Evolutionary conservation across 106 monocot genomes (phyloP).

Genomic region (Acorus gramineus): DNA sequence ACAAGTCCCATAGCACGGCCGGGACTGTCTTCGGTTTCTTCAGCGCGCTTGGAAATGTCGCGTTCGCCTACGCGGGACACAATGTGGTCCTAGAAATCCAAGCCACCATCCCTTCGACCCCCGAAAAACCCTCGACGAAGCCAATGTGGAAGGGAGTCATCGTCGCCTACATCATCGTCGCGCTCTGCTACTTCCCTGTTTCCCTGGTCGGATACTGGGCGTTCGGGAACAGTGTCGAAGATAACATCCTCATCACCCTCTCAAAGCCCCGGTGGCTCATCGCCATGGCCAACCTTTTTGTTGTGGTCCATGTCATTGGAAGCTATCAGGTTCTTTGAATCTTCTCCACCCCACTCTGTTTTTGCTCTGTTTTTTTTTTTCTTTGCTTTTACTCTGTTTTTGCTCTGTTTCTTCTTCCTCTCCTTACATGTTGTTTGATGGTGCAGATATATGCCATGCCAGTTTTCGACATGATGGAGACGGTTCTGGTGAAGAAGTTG

Average conservation of each 20-base stretch:
- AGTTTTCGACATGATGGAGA: conserved; percentile 40
- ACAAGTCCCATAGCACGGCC: conserved; percentile 7
- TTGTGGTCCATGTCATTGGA: conserved; percentile 49
- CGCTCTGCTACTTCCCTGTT: conserved; percentile 52
- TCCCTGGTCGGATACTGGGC: conserved; percentile 37
- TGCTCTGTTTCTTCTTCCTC: not conserved
- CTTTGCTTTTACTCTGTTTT: not conserved
- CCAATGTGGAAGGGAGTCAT: conserved; percentile 61
- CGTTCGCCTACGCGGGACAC: conserved; percentile 56
- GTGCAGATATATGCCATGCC: conserved; percentile 40
- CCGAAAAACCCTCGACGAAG: conserved; percentile 46
- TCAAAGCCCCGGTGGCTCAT: conserved; percentile 46
- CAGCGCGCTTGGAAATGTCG: conserved; percentile 36
- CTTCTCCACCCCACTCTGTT: too few relatives aligned
- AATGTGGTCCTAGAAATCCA: conserved; percentile 64
- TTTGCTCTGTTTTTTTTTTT: too few relatives aligned
- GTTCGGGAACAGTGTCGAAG: conserved; percentile 31
- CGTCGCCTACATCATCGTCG: conserved; percentile 46
- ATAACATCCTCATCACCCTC: conserved; percentile 38
- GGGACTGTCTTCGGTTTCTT: conserved; percentile 36
- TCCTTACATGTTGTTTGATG: not conserved
- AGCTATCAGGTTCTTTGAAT: conserved; percentile 36
- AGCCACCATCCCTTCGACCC: conserved; percentile 50
- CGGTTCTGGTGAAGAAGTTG: conserved; percentile 35
- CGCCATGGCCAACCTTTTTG: conserved; percentile 47